Evolutionary conservation across 2,329 filamentous ascomycete genomes (phyloP), one percentile per base, ranked within the genome.

Genomic region (Penicillium sp.): DNA sequence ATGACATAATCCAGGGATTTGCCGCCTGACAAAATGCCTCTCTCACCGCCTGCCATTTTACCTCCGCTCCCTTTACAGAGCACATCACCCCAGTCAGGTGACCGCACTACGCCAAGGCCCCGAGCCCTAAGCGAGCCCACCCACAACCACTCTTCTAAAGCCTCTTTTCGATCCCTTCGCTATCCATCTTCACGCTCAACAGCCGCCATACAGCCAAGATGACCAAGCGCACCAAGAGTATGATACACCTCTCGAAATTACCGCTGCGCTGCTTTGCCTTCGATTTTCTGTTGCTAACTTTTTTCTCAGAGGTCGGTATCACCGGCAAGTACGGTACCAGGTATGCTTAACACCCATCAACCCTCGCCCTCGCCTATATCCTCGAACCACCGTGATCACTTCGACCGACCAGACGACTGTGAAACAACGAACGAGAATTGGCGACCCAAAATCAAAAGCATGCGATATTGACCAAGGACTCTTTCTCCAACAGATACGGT

Each of bases 261-360:
- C 10, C 35, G 25, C 45, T 33, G 33, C 33, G 10, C 51, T 43
- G 26, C 3, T n/a, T 55, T 26, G 6, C 35, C 19, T 14, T 26
- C 13, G 30, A 55, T 40, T 30, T 22, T 5, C 14, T 8, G 6
- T 68, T 67, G 65, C 73, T 78, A 73, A 78, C 63, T 57, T 28
- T 52, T 68, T 58, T 58, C 65, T 58, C 72, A 84, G 82, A 97
- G 91, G 93, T 96, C 89, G 92, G 92, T 82, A 93, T 97, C 82
- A 97, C 94, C 86, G 92, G 93, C 85, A 96, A 97, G 89, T 97
- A 97, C 85, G 93, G 93, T 87, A 93, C 90, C 80, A 92, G 93
- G 89, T 96, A 90, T 83, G 89, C 77, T 75, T 69, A 68, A 68
- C 71, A 61, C 67, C 70, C 67, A 66, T 28, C 13, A 56, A 54